Evolutionary conservation across 2,329 filamentous ascomycete species (phyloP), one percentile per base, ranked within the genome.

Genomic region (Aciculosporium take): DNA sequence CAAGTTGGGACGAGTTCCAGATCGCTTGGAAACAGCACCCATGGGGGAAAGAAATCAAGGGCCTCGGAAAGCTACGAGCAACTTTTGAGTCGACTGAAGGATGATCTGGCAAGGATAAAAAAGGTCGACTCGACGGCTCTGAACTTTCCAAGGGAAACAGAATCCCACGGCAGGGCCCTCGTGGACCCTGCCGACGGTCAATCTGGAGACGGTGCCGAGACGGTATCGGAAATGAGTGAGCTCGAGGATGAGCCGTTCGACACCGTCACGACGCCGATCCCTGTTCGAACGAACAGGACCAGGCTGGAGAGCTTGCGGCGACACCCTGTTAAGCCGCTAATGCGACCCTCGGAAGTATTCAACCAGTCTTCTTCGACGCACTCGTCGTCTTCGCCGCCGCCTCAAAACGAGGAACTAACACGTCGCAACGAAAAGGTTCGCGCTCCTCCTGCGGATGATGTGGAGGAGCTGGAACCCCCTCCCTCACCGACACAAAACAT

Each of bases 161-260:
- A 27, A 15, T n/a, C 29, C 6, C 25, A 4, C 12, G 24, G 17
- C 7, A 25, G 31, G 10, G 24, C 27, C 9, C 10, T 15, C 3
- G 36, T 2, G 10, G 18, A 9, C 8, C 33, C 37, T 18, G 8
- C 30, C 12, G 35, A 20, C 17, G 20, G 15, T 15, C 39, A 28
- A 3, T 46, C 57, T 0, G 48, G 51, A n/a, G 41, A 35, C 7
- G 39, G 43, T 8, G 20, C 48, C 36, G 44, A 46, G 32, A 34
- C 54, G 0, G 58, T 66, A 5, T 72, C 70, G 0, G 70, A 73
- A 29, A 58, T 73, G 15, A 72, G 69, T 40, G 69, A 74, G 32
- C 53, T 70, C n/a, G 71, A 74, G 35, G 67, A 74, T 1, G 66
- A 71, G 9, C 48, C 48, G 5, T 46, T 43, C 13, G 41, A 52